Base-by-base conservation (phyloP, 805 yeast species). In the Ascoidea asiatica region DNA sequence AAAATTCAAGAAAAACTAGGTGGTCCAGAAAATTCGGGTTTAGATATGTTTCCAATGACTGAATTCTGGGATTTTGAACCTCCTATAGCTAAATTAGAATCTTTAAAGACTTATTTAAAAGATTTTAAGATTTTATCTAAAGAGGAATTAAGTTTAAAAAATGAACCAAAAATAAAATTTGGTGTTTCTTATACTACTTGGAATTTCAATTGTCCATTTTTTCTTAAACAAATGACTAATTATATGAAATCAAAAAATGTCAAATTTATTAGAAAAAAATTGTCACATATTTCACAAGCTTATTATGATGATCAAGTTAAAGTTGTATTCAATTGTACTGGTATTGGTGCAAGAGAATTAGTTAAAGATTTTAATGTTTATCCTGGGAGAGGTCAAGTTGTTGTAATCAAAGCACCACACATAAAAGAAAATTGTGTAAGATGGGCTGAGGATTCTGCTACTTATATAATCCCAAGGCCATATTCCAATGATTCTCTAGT, bases 341-440 rank as follows among this genome's bases (percentile, higher is more conserved):
- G 94, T 5, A 64, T 81, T 19, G 84, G 88, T 8, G 83, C 92
- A 1, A 65, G 65, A 41, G 56, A 59, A 2, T 61, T 85, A 5
- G 85, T 81, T 17, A 61, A 64, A 19, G 95, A 85, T 54, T 48
- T 62, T 6, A 61, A 63, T 1, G 72, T 80, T 18, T 81, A 77
- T 51, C 90, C 95, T 5, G 75, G 84, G 1, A 66, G 95, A 47
- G 95, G 95, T 4, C 94, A 84, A 55, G 87, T 83, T 21, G 80
- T 82, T 18, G 79, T 82, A 7, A 68, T 83, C 19, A 71, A 67
- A 48, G 86, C 87, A 0, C 87, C 88, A 2, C 82, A 80, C 52
- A 65, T 82, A 48, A 63, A 63, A 33, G 77, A 75, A 52, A 82
- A 81, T 56, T 61, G 60, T 48, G 55, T 75, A 66, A 62, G 75